phyloP scores from a whole-genome alignment of 768 basidiomycete species.

The Filobasidium wieringae region DNA sequence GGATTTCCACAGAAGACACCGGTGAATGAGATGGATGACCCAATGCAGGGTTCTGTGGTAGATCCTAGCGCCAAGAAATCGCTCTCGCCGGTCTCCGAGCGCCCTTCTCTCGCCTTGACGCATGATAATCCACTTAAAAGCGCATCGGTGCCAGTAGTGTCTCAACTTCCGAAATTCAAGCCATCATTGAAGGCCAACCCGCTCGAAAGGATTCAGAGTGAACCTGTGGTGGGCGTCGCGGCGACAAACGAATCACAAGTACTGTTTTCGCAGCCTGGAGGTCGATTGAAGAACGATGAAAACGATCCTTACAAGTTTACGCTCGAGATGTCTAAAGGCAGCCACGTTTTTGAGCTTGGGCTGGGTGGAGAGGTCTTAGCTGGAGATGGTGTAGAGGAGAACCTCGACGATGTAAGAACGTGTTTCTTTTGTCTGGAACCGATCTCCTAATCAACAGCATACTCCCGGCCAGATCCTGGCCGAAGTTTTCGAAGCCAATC shows the following conservation, averaged over 20 bases:
- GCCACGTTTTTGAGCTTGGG: constrained; percentile 60
- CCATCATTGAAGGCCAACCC: too few relatives aligned
- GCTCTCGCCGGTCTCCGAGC: neutral
- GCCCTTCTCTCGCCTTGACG: neutral
- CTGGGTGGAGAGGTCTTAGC: constrained; percentile 40
- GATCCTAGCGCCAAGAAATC: neutral
- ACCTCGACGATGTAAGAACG: constrained; percentile 8
- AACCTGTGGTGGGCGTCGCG: neutral
- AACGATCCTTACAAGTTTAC: constrained; percentile 55
- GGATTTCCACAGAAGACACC: constrained; percentile 59
- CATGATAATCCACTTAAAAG: neutral
- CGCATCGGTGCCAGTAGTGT: neutral
- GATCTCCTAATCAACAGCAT: neutral
- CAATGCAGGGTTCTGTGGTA: neutral
- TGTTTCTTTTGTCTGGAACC: neutral
- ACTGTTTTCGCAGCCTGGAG: constrained; percentile 28
- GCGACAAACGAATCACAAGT: too few relatives aligned
- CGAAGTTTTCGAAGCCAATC: constrained; percentile 49
- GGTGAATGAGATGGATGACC: constrained; percentile 2
- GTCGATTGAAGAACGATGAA: constrained; percentile 50
- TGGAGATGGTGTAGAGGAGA: constrained; percentile 24
- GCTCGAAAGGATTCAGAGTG: neutral
- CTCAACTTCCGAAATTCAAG: neutral
- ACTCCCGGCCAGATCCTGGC: neutral
- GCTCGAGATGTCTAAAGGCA: constrained; percentile 52